Conservation (phyloP, 2,329 filamentous ascomycete species). For the Ophiostoma sp. region DNA sequence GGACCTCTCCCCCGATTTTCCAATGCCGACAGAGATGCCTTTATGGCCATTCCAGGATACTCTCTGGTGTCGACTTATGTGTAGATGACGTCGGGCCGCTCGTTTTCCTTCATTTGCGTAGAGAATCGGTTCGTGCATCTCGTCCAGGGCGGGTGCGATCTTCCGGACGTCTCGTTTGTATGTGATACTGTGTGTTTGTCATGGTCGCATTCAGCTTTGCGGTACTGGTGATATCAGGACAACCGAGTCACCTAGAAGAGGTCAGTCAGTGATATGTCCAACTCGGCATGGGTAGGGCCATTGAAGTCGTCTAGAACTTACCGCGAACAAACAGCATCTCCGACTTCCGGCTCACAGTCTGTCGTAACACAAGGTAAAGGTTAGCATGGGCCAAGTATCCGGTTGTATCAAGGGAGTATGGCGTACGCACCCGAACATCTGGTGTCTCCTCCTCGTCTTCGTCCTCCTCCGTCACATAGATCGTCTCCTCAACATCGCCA, state of each 20-base stretch:
- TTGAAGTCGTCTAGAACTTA: slow-evolving; percentile 44
- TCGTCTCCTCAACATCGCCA: slow-evolving; percentile 95
- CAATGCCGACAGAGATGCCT: background rate
- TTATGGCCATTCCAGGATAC: background rate
- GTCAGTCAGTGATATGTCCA: background rate
- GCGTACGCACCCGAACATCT: slow-evolving; percentile 63
- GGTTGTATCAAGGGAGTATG: background rate
- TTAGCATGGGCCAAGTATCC: too few relatives aligned
- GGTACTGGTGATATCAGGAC: slow-evolving; percentile 36
- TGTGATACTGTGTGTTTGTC: background rate
- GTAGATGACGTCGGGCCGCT: background rate
- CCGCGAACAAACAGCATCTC: slow-evolving; percentile 99
- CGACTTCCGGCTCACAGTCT: slow-evolving; percentile 95
- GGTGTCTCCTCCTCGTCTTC: slow-evolving; percentile 62
- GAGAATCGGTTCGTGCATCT: background rate
- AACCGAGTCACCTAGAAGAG: slow-evolving; percentile 30
- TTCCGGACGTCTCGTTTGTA: background rate
- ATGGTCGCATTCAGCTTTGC: slow-evolving; percentile 25
- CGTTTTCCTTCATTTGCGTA: too few relatives aligned
- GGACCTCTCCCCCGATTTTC: background rate
- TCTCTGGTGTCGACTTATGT: background rate
- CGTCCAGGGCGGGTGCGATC: background rate
- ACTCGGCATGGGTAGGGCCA: too few relatives aligned
- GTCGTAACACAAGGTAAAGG: background rate
- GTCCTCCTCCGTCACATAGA: slow-evolving; percentile 89